These are phyloP conservation scores for Kodamaea suecica DNA, from an alignment of 1,139 yeast species.

Conservation along the genomic window DNA sequence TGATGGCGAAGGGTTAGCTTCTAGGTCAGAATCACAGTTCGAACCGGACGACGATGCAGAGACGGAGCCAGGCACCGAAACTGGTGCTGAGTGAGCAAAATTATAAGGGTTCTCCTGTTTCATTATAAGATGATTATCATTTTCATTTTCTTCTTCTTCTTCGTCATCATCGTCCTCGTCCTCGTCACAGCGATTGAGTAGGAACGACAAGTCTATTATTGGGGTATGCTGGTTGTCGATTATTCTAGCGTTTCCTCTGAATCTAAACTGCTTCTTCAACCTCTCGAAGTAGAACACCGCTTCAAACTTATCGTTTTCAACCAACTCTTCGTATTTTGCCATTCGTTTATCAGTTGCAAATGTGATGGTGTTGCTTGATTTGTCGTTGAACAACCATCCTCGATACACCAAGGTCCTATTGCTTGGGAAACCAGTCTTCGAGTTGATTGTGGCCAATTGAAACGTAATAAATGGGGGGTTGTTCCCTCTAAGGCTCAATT, in stretches of 20 bases:
- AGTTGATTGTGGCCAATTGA: conserved; percentile 67
- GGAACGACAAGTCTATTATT: conserved; percentile 28
- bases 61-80: too few relatives aligned
- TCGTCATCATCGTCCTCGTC: conserved; percentile 11
- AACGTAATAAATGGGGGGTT: conserved; percentile 52
- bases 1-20: conserved; percentile 8
- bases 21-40: conserved; percentile 12
- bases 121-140: background rate
- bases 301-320: conserved; percentile 55
- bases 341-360: conserved; percentile 74
- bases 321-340: conserved; percentile 56
- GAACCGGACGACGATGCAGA: too few relatives aligned
- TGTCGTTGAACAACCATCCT: conserved; percentile 72
- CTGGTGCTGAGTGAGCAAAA: too few relatives aligned
- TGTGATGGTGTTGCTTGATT: conserved; percentile 62
- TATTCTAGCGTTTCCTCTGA: conserved; percentile 61
- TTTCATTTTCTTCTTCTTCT: conserved; percentile 6
- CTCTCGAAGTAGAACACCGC: conserved; percentile 71
- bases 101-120: too few relatives aligned
- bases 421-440: conserved; percentile 50
- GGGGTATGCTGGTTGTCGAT: conserved; percentile 37
- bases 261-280: conserved; percentile 64
- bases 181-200: conserved; percentile 8
- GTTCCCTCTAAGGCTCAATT: conserved; percentile 30
- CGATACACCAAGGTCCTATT: conserved; percentile 70